Base-by-base conservation (phyloP, 2,329 filamentous ascomycete species). In the Colletotrichum theobromicola region DNA sequence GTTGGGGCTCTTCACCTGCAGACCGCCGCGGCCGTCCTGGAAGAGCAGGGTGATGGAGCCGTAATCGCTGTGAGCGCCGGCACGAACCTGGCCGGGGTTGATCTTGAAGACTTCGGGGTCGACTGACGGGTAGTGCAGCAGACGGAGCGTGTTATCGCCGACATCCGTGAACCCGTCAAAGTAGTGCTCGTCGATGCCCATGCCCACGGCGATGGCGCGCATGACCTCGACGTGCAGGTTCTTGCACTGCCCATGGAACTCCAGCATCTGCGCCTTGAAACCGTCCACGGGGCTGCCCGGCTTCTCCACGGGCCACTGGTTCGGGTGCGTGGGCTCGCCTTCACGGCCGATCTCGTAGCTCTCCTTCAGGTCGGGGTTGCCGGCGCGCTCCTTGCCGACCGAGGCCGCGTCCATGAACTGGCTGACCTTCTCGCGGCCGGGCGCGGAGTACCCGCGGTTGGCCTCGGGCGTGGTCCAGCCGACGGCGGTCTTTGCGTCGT, bases 141-240 rank as follows among this genome's bases (percentile, higher is more conserved):
- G 85, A 7, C 94, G 89, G 76, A 96, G 85, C 2, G 88, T 94
- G 79, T 95, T 94, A 80, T 94, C 92, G 2, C 92, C 92, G 2
- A 86, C 90, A 78, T 93, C 90, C 1, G 95, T 93, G 80, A 90
- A 97, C 6, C 82, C 79, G 79, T 98, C 95, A 79, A 98, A 98
- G 88, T 93, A 97, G 5, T 79, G 79, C 79, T 93, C 89, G 0
- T 92, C 89, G 18, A 97, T 86, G 0, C 90, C 93, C 90, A 98
- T 92, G 0, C 94, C 95, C n/a, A 96, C 85, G 1, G 94, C 95
- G 76, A 98, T 94, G 10, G 95, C 94, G 6, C 93, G 88, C 95
- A 98, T 97, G 24, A 98, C 90, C 76, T 95, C 87, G 32, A 91
- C 87, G 82, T 98, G 94, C 70, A 98, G 83, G 16, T 85, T 82